Evolutionary conservation across 345 rosid species (phyloP).

Genomic region (Pelargonium nanum): DNA sequence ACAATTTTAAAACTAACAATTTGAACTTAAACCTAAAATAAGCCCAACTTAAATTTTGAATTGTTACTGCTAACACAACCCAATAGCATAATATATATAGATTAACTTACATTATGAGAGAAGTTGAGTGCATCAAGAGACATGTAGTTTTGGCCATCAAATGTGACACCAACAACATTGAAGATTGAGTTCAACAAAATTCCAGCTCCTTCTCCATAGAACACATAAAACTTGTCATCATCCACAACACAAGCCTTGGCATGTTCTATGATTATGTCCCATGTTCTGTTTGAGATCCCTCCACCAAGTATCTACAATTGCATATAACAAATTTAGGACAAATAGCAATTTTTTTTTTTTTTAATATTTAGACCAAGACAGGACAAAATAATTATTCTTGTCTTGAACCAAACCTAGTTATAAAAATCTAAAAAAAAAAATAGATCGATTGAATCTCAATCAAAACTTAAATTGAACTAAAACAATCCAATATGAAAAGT

Average conservation of each 20-base stretch:
- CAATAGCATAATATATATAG: not conserved
- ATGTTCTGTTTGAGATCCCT: conserved; percentile 32
- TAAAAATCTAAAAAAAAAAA: no score
- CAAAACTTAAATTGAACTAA: no score
- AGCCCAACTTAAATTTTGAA: no score
- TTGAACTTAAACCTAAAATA: not conserved
- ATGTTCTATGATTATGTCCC: conserved; percentile 53
- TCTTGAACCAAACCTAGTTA: no score
- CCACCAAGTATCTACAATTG: conserved; percentile 35
- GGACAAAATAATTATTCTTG: not conserved
- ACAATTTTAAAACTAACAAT: not conserved
- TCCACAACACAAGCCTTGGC: conserved; percentile 48
- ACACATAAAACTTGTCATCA: conserved; percentile 31
- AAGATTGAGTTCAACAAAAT: conserved; percentile 46
- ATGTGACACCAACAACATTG: conserved; percentile 30
- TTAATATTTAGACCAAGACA: no score
- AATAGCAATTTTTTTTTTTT: not conserved
- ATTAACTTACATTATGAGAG: conserved; percentile 26
- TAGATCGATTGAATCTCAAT: no score
- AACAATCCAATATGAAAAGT: no score
- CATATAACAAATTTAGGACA: not conserved
- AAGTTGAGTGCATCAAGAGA: conserved; percentile 22
- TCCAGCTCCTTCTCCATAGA: conserved; percentile 18
- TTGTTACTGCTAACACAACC: no score
- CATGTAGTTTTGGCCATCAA: conserved; percentile 20